These are phyloP conservation scores for Xylariaceae sp. DNA, from an alignment of 2,329 filamentous ascomycete genomes.

Conservation along the genomic window DNA sequence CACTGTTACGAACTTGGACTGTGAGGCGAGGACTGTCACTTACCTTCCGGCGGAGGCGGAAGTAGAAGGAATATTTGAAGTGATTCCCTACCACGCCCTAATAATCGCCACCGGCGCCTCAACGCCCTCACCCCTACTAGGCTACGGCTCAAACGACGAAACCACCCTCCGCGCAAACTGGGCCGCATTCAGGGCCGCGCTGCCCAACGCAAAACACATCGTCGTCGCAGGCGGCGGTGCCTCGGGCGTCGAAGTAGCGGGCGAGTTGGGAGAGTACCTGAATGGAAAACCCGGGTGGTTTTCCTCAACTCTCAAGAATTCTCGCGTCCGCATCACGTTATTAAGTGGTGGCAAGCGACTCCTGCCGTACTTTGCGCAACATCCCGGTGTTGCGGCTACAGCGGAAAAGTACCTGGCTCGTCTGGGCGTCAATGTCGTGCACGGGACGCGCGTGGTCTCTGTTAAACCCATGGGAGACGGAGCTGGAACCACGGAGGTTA, in stretches of 20 bases:
- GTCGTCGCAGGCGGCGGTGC: slow-evolving; percentile 44
- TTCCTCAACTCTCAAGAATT: slow-evolving; percentile 26
- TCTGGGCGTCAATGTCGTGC: slow-evolving; percentile 45
- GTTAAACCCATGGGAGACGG: slow-evolving; percentile 30
- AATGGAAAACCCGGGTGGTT: slow-evolving; percentile 43
- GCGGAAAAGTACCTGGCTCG: slow-evolving; percentile 40
- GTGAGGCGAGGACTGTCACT: slow-evolving; percentile 31
- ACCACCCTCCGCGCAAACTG: slow-evolving; percentile 33
- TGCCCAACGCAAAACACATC: slow-evolving; percentile 39
- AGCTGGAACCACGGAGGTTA: slow-evolving; percentile 28
- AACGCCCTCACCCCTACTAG: slow-evolving; percentile 41
- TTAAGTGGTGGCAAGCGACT: slow-evolving; percentile 37
- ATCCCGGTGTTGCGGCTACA: slow-evolving; percentile 34
- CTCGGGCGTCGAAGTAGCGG: slow-evolving; percentile 43
- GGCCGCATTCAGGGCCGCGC: slow-evolving; percentile 35
- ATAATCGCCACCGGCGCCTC: slow-evolving; percentile 47
- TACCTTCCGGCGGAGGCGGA: slow-evolving; percentile 16
- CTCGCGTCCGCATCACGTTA: slow-evolving; percentile 42
- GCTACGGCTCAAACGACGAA: slow-evolving; percentile 36
- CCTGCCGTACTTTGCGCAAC: slow-evolving; percentile 39
- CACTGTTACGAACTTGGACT: slow-evolving; percentile 34
- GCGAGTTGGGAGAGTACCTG: slow-evolving; percentile 48
- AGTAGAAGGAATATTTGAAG: slow-evolving; percentile 10
- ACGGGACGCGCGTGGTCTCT: slow-evolving; percentile 35
- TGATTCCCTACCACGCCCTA: slow-evolving; percentile 40